phyloP scores from a whole-genome alignment of 169 alveolate genomes.

The Plasmodium inui region DNA sequence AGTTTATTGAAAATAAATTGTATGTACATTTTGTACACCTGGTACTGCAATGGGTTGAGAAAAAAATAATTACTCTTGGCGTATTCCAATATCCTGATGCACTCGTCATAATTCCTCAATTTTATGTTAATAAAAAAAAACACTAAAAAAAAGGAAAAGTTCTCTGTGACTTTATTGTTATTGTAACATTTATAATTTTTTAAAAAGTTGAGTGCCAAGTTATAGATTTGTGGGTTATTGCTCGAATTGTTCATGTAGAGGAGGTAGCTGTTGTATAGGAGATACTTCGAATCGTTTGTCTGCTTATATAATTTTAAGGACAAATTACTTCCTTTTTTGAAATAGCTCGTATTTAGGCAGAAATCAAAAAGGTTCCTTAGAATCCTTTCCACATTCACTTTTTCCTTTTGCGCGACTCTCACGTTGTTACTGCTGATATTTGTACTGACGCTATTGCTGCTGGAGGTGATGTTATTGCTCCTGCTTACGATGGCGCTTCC shows the following conservation, averaged over 20 bases:
- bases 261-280: slow-evolving; percentile 32
- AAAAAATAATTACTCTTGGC: slow-evolving; percentile 31
- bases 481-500: background rate
- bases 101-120: slow-evolving; percentile 56
- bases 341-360: slow-evolving; percentile 38
- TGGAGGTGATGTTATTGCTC: background rate
- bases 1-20: slow-evolving; percentile 23
- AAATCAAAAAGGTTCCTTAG: slow-evolving; percentile 36
- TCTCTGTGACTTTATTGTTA: slow-evolving; percentile 35
- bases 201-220: slow-evolving; percentile 41
- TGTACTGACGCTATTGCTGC: background rate
- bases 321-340: slow-evolving; percentile 51
- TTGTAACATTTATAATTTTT: slow-evolving; percentile 33
- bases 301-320: slow-evolving; percentile 37
- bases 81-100: slow-evolving; percentile 38
- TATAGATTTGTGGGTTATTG: slow-evolving; percentile 33
- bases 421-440: background rate
- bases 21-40: slow-evolving; percentile 24
- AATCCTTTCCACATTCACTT: slow-evolving; percentile 8
- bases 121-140: slow-evolving; percentile 44
- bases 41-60: slow-evolving; percentile 45
- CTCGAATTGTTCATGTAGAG: slow-evolving; percentile 26
- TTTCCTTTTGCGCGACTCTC: background rate
- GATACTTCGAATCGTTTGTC: slow-evolving; percentile 37
- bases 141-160: slow-evolving; percentile 58